A percentile compares a stretch with the other conserved stretches of the same genome.
These are phyloP conservation scores for Nicotiana benthamiana DNA, from an alignment of 257 asterid genomes.

Conservation along the genomic window DNA sequence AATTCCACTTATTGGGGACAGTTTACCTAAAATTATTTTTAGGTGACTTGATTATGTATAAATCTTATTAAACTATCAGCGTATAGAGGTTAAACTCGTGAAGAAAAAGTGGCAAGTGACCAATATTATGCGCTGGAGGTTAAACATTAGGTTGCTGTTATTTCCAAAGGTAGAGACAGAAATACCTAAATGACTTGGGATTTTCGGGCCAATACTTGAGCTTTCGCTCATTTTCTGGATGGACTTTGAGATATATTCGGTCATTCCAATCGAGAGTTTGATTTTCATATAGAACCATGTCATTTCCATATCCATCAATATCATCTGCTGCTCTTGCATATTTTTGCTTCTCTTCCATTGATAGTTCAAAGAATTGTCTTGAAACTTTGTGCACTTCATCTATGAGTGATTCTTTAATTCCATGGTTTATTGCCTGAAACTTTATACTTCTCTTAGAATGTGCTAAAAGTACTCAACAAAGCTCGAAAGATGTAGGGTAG, in stretches of 20 bases:
- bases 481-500: not conserved
- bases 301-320: slow-evolving; percentile 55
- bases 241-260: slow-evolving; percentile 41
- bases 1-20: no score
- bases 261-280: slow-evolving; percentile 69
- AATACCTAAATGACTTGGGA: slow-evolving; percentile 43
- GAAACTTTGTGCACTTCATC: slow-evolving; percentile 30
- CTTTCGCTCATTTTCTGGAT: slow-evolving; percentile 31
- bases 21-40: no score
- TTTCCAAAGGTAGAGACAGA: no score
- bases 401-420: slow-evolving; percentile 31
- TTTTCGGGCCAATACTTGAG: slow-evolving; percentile 49
- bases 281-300: slow-evolving; percentile 37
- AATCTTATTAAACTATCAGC: no score
- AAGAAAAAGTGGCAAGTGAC: not conserved
- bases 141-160: not conserved
- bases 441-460: not conserved
- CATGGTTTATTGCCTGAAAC: slow-evolving; percentile 54
- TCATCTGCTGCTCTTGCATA: slow-evolving; percentile 25
- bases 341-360: slow-evolving; percentile 49
- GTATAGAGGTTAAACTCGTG: not conserved
- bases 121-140: not conserved
- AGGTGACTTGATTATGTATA: no score
- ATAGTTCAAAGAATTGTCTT: slow-evolving; percentile 38
- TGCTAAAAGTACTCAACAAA: not conserved